These are phyloP conservation scores for Fraxinus pennsylvanica DNA, from an alignment of 257 asterid species.

Conservation along the genomic window DNA sequence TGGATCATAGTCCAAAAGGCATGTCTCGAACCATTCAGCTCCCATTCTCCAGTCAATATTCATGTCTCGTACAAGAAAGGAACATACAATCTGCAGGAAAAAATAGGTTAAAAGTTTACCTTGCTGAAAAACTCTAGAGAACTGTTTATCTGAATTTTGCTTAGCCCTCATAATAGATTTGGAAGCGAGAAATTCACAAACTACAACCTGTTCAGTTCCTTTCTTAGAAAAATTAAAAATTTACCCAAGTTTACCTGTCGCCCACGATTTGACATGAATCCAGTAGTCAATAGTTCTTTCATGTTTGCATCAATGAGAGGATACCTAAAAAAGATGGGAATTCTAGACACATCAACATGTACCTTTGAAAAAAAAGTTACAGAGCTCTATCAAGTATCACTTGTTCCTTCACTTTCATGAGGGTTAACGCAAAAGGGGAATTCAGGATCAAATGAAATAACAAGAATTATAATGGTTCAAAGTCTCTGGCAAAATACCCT, in stretches of 20 bases:
- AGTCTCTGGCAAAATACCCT: constrained; percentile 48
- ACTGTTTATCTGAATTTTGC: background rate
- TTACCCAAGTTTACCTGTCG: constrained; percentile 58
- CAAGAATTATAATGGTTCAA: background rate
- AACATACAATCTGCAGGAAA: constrained; percentile 72
- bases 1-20: constrained; percentile 91
- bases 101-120: background rate
- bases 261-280: constrained; percentile 99
- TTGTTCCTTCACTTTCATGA: background rate
- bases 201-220: background rate
- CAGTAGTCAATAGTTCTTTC: constrained; percentile 77
- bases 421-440: background rate
- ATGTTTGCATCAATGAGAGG: constrained; percentile 93
- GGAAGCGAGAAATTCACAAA: background rate
- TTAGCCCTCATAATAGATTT: background rate
- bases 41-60: constrained; percentile 99
- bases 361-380: background rate
- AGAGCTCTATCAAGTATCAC: background rate
- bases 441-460: background rate
- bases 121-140: background rate
- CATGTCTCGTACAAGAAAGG: constrained; percentile 97
- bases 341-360: constrained; percentile 14
- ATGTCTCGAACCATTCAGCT: constrained; percentile 98
- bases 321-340: constrained; percentile 50
- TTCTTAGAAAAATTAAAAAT: background rate